Evolutionary conservation across 129 eudicot species (phyloP).

Genomic region (Tagetes patula): DNA sequence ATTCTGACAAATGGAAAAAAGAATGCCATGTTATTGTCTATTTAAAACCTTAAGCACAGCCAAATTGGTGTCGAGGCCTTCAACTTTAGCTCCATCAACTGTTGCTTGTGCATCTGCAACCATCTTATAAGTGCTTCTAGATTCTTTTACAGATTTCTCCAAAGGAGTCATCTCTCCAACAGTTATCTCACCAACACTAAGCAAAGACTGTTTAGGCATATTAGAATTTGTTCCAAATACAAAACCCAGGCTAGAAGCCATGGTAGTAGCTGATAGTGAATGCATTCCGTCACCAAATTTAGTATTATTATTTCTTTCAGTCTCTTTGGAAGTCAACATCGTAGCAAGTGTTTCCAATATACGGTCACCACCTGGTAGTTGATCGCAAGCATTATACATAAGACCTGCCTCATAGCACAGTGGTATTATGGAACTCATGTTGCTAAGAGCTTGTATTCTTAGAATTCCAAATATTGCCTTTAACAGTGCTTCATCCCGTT

Average conservation of each 20-base stretch:
- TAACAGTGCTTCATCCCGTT: constrained; percentile 71
- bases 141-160: constrained; percentile 77
- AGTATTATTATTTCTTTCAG: constrained; percentile 33
- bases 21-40: neutral
- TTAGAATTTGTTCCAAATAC: constrained; percentile 53
- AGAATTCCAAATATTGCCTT: constrained; percentile 82
- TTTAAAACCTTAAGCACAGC: constrained; percentile 80
- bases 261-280: constrained; percentile 60
- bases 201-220: constrained; percentile 32
- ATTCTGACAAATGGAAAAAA: neutral
- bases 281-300: constrained; percentile 51
- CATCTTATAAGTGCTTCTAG: constrained; percentile 70
- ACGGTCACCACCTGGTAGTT: constrained; percentile 88
- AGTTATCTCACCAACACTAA: constrained; percentile 72
- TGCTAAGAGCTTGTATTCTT: constrained; percentile 76
- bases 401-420: constrained; percentile 64
- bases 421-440: constrained; percentile 51
- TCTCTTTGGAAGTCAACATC: constrained; percentile 52
- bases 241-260: constrained; percentile 69
- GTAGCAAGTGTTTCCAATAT: constrained; percentile 72
- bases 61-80: constrained; percentile 88
- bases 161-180: constrained; percentile 83
- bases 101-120: constrained; percentile 87
- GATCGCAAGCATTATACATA: constrained; percentile 88
- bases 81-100: constrained; percentile 94